These are phyloP conservation scores for Eucalyptus fibrosa DNA, from an alignment of 345 rosid genomes.

Conservation along the genomic window DNA sequence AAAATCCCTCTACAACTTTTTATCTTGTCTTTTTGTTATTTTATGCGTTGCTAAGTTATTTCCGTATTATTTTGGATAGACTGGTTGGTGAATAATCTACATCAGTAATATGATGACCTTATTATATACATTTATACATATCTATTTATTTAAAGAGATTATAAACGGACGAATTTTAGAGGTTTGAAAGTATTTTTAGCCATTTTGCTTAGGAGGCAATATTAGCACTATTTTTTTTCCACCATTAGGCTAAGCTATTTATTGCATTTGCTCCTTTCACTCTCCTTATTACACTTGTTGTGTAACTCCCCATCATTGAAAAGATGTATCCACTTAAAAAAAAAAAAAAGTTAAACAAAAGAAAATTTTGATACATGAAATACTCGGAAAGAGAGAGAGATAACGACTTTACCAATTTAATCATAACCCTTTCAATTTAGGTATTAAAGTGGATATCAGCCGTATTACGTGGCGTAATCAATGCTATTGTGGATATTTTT, in stretches of 20 bases:
- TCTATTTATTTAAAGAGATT: too few species aligned
- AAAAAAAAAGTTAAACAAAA: background rate
- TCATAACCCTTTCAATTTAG: too few species aligned
- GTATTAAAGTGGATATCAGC: too few species aligned
- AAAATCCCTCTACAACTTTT: background rate
- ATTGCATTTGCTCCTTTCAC: background rate
- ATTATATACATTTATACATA: background rate
- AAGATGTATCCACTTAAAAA: background rate
- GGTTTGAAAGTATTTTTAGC: background rate
- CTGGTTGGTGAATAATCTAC: background rate
- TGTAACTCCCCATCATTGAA: background rate
- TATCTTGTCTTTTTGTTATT: background rate
- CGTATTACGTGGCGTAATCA: too few species aligned
- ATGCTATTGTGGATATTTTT: too few species aligned
- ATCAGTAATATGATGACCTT: background rate
- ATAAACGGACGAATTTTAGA: background rate
- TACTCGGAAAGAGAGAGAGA: background rate
- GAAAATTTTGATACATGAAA: background rate
- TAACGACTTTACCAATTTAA: background rate
- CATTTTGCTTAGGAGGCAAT: background rate
- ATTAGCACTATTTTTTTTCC: background rate
- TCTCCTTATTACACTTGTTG: background rate
- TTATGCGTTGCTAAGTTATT: background rate
- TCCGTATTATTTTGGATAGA: background rate
- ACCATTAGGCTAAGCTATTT: background rate